Base-by-base conservation (phyloP, 345 rosid species). In the Firmiana major region DNA sequence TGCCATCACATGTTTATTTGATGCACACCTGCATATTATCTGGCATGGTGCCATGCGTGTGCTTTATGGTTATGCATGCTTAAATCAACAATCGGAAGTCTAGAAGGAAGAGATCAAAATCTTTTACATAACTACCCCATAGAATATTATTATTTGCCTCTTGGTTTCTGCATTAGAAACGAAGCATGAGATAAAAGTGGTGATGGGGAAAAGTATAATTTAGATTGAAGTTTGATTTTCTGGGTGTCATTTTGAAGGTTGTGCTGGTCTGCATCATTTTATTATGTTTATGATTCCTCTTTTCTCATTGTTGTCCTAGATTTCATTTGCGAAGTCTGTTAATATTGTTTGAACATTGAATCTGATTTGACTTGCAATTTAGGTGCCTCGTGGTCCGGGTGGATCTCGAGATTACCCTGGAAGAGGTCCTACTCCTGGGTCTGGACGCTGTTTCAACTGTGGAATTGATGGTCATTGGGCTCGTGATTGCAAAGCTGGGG, bases 401-500 rank as follows among this genome's bases (percentile, higher is more conserved):
- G 91, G 91, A 53, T 92, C 97, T 38, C 89, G 93, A 71, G 97
- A 92, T 80, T 81, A 75, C 63, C 78, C 83, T 81, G 97, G 94
- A 22, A 86, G 88, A 76, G 97, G 97, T 65, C 97, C 97, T 79
- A 88, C 97, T 79, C 97, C 97, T 59, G 97, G 97, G 34, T 86
- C 93, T 21, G 97, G 97, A 4, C 92, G 97, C 38, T 92, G 97
- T 69, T 92, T 92, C 73, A 92, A 92, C 36, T 92, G 94, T 77
- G 97, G 97, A 57, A 84, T 90, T 74, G 97, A 92, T 88, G 97
- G 97, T 17, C 97, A 92, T 38, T 92, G 97, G 97, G 97, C 97
- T 64, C 85, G 97, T 40, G 97, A 92, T 84, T 90, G 97, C 87
- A 92, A 92, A 82, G 97, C 94, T 76, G 97, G 97, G 59, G 97